A percentile compares a stretch with the other conserved stretches of the same genome.
Conservation (phyloP, 352 stramenopile species). For the Globisporangium irregulare region DNA sequence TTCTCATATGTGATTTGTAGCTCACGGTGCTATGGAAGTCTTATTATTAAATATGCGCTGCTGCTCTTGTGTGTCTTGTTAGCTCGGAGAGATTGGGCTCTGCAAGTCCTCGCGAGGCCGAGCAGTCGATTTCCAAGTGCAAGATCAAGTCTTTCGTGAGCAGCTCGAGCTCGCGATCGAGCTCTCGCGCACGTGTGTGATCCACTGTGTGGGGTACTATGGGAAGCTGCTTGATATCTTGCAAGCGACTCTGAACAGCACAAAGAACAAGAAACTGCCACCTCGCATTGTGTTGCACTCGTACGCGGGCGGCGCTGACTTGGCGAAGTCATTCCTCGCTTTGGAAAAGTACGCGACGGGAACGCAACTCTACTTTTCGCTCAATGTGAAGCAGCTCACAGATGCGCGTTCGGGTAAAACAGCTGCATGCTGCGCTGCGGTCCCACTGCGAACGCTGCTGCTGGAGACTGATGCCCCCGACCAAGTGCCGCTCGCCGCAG, state of each 20-base stretch:
- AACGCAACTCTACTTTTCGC: slow-evolving; percentile 65
- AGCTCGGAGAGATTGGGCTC: slow-evolving; percentile 78
- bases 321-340: slow-evolving; percentile 49
- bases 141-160: slow-evolving; percentile 43
- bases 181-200: slow-evolving; percentile 49
- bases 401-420: slow-evolving; percentile 37
- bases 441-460: slow-evolving; percentile 49
- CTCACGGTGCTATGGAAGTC: not conserved
- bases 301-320: slow-evolving; percentile 53
- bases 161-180: slow-evolving; percentile 54
- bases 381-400: slow-evolving; percentile 70
- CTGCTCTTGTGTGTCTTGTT: slow-evolving; percentile 6
- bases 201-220: slow-evolving; percentile 75
- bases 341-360: slow-evolving; percentile 22
- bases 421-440: slow-evolving; percentile 28
- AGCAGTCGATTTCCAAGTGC: slow-evolving; percentile 37
- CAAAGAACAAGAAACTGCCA: slow-evolving; percentile 25
- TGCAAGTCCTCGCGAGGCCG: slow-evolving; percentile 65
- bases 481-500: slow-evolving; percentile 31
- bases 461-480: slow-evolving; percentile 78
- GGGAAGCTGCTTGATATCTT: slow-evolving; percentile 70
- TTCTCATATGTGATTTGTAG: not conserved
- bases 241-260: slow-evolving; percentile 13
- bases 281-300: slow-evolving; percentile 67
- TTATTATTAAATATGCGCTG: not conserved